These are phyloP conservation scores for Pelargonium nanum DNA, from an alignment of 345 rosid genomes.

Conservation along the genomic window DNA sequence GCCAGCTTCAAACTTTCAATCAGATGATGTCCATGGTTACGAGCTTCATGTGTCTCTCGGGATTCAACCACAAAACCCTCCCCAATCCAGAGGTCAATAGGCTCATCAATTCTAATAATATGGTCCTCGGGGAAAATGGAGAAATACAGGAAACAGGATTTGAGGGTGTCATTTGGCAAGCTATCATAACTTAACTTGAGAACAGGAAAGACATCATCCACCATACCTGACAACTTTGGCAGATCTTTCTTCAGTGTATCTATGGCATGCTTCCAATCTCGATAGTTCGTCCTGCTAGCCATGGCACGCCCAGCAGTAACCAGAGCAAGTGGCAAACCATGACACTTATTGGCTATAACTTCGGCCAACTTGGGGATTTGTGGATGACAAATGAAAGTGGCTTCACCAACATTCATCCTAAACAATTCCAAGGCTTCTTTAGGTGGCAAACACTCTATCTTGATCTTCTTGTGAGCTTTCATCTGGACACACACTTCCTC, in stretches of 20 bases:
- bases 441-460: conserved; percentile 3
- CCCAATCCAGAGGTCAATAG: conserved; percentile 17
- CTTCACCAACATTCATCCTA: conserved; percentile 4
- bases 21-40: background rate
- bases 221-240: conserved; percentile 4
- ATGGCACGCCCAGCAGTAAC: conserved; percentile 13
- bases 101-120: background rate
- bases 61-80: conserved; percentile 15
- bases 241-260: background rate
- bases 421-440: conserved; percentile 12
- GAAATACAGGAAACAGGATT: conserved; percentile 14
- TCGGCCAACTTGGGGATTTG: background rate
- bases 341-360: conserved; percentile 1
- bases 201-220: conserved; percentile 2
- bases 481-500: conserved; percentile 5
- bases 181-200: conserved; percentile 17
- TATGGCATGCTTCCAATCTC: conserved; percentile 9
- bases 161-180: conserved; percentile 2
- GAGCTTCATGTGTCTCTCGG: background rate
- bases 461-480: background rate
- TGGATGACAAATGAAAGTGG: background rate
- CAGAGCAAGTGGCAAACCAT: conserved; percentile 20
- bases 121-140: conserved; percentile 15
- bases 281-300: background rate
- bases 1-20: conserved; percentile 13